phyloP scores from a whole-genome alignment of 306 rosid genomes.

The Pterocarpus macrocarpus region DNA sequence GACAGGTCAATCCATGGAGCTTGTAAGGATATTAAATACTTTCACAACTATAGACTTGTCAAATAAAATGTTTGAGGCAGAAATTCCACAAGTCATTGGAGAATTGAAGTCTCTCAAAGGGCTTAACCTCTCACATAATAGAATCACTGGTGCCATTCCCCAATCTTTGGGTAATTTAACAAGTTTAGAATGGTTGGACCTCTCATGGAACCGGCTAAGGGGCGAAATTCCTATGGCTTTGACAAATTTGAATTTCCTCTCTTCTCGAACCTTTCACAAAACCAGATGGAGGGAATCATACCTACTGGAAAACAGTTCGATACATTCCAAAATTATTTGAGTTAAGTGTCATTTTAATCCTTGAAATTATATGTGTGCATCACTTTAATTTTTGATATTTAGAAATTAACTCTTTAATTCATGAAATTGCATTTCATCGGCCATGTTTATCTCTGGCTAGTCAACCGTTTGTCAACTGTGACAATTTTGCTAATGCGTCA shows the following conservation, averaged over 20 bases:
- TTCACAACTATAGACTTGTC: slow-evolving; percentile 54
- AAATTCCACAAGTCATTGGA: slow-evolving; percentile 46
- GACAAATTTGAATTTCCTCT: slow-evolving; percentile 38
- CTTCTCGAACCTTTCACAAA: slow-evolving; percentile 49
- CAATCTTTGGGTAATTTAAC: slow-evolving; percentile 33
- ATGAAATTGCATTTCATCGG: too few relatives aligned
- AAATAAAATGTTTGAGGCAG: slow-evolving; percentile 54
- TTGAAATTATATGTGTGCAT: too few relatives aligned
- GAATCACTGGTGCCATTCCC: slow-evolving; percentile 51
- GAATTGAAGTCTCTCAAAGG: slow-evolving; percentile 43
- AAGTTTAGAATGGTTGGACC: slow-evolving; percentile 51
- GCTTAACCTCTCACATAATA: slow-evolving; percentile 51
- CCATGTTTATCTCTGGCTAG: too few relatives aligned
- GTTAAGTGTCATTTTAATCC: too few relatives aligned
- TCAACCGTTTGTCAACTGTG: too few relatives aligned
- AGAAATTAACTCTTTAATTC: too few relatives aligned
- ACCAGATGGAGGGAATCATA: slow-evolving; percentile 47
- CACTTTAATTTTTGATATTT: too few relatives aligned
- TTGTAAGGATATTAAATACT: neutral
- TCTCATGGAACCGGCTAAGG: slow-evolving; percentile 35
- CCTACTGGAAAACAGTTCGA: slow-evolving; percentile 54
- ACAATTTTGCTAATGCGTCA: too few relatives aligned
- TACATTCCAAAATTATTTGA: slow-evolving; percentile 35
- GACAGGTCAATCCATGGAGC: neutral
- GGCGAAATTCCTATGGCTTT: slow-evolving; percentile 45